A percentile compares a stretch with the other conserved stretches of the same genome.
phyloP scores from a whole-genome alignment of 1,284 basidiomycete species.

The Phellopilus nigrolimitatus region DNA sequence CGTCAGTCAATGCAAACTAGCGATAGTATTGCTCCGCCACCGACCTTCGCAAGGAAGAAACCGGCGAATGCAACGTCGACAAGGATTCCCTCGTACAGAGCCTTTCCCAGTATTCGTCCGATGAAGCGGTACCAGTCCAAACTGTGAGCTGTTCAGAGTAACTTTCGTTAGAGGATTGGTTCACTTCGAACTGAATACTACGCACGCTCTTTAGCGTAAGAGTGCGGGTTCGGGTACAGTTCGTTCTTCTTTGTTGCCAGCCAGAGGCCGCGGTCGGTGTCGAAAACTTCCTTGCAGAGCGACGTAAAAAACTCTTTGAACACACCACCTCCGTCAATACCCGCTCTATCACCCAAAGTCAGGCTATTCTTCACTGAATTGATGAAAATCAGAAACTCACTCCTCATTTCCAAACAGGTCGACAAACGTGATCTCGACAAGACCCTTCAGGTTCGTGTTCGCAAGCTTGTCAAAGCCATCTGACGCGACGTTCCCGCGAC shows the following conservation, averaged over 20 bases:
- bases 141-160: constrained; percentile 56
- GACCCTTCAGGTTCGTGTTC: constrained; percentile 73
- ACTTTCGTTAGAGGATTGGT: constrained; percentile 6
- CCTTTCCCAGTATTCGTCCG: constrained; percentile 91
- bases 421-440: constrained; percentile 84
- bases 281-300: constrained; percentile 89
- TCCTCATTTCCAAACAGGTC: constrained; percentile 86
- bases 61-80: constrained; percentile 95
- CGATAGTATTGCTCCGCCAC: constrained; percentile 25
- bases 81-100: constrained; percentile 94
- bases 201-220: constrained; percentile 80
- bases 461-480: constrained; percentile 84
- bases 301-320: constrained; percentile 98
- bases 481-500: constrained; percentile 74
- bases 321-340: constrained; percentile 94
- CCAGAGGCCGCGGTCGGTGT: constrained; percentile 94
- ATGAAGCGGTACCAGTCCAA: constrained; percentile 94
- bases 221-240: constrained; percentile 91
- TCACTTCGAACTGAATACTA: constrained; percentile 17
- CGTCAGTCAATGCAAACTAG: constrained; percentile 24
- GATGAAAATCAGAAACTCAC: constrained; percentile 39
- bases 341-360: constrained; percentile 47
- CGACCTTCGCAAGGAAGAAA: constrained; percentile 89
- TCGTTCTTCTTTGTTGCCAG: constrained; percentile 85
- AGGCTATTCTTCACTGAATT: constrained; percentile 11